phyloP scores from a whole-genome alignment of 2,329 filamentous ascomycete genomes.

The Fusarium heterosporum region DNA sequence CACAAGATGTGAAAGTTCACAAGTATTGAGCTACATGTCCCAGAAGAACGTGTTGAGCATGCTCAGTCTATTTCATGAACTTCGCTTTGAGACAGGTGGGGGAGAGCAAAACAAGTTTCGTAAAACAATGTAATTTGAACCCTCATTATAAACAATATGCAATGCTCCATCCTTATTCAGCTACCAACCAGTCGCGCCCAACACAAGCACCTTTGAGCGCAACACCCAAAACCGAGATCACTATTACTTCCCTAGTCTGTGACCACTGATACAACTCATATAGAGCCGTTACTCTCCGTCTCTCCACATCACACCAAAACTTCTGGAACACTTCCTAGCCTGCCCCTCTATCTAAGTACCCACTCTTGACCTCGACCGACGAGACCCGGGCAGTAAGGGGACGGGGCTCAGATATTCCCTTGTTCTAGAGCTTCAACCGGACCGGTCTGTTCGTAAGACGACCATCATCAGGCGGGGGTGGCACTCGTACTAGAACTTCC shows the following conservation, averaged over 20 bases:
- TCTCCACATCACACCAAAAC: conserved; percentile 24
- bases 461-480: conserved; percentile 28
- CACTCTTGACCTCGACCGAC: conserved; percentile 34
- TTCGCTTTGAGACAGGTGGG: not conserved
- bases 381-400: conserved; percentile 24
- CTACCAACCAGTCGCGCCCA: not conserved
- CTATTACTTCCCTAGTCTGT: not conserved
- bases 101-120: not conserved
- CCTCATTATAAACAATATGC: conserved; percentile 5
- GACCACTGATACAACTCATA: conserved; percentile 21
- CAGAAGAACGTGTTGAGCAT: not conserved
- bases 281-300: conserved; percentile 38
- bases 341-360: conserved; percentile 11
- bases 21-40: not conserved
- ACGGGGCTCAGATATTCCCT: not conserved
- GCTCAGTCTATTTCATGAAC: not conserved
- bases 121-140: conserved; percentile 3
- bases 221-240: conserved; percentile 2
- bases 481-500: conserved; percentile 13
- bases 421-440: conserved; percentile 3
- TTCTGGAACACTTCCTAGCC: conserved; percentile 28
- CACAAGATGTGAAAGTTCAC: not conserved
- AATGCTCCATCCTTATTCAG: not conserved
- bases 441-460: conserved; percentile 13
- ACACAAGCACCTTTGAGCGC: not conserved